Conservation (phyloP, 176 grass and related monocot genomes). For the Ensete ventricosum region DNA sequence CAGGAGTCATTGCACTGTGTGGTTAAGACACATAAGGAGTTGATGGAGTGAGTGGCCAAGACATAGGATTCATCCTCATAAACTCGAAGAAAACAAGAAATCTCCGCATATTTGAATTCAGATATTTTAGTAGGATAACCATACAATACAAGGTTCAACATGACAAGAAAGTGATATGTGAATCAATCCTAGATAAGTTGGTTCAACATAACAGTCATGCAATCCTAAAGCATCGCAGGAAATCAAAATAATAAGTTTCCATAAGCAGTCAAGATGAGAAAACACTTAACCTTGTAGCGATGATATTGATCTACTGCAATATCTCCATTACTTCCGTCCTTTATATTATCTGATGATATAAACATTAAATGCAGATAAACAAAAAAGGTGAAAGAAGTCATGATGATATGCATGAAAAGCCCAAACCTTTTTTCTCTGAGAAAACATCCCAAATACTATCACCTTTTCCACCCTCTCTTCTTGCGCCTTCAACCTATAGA, state of each 20-base stretch:
- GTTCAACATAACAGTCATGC: neutral
- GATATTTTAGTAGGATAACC: neutral
- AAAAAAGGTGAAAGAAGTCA: neutral
- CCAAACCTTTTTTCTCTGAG: conserved; percentile 60
- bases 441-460: conserved; percentile 98
- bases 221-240: neutral
- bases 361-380: conserved; percentile 15
- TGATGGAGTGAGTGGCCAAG: neutral
- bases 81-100: neutral
- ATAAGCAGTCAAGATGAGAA: neutral
- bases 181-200: neutral
- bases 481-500: conserved; percentile 80
- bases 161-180: neutral
- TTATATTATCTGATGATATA: conserved; percentile 54
- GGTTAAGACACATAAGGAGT: neutral
- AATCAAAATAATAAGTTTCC: neutral
- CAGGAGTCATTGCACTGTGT: too few relatives aligned
- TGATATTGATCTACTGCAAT: conserved; percentile 96
- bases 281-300: conserved; percentile 68
- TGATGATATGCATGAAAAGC: neutral
- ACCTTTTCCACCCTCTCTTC: conserved; percentile 76
- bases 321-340: conserved; percentile 59
- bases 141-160: neutral
- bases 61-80: neutral
- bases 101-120: neutral